Base-by-base conservation (phyloP, 768 basidiomycete species). In the Boletus pseudopeckii region DNA sequence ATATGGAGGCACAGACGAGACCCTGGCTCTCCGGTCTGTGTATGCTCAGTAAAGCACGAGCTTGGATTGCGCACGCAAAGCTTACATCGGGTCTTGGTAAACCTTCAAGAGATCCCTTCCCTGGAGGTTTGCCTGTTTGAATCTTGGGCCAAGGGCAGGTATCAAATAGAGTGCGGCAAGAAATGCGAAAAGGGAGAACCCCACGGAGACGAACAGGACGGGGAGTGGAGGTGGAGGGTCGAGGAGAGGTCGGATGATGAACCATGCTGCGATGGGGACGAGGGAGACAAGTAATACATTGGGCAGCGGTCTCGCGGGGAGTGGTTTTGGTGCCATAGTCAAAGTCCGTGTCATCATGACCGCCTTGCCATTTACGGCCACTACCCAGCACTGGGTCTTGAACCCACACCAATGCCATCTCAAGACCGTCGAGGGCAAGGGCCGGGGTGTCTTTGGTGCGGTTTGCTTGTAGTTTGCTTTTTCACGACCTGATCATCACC, bases 11-110 rank as follows among this genome's bases (percentile, higher is more conserved):
- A 64, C 88, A 91, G 45, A 97, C 86, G 54, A 98, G 84, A 13
- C 96, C 96, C 63, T 88, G 82, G 59, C 92, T 92, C 75, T 99
- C 97, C 40, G 97, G 95, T 68, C 95, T 98, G 42, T 33, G 36
- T n/a, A 43, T 7, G 45, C 33, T 48, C n/a, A 50, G 34, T 24
- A 24, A 36, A 26, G 48, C 37, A 22, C 18, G 22, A 30, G 14
- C 20, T 10, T n/a, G 38, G 17, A 24, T 11, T 24, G 14, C 1
- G n/a, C 14, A 4, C 2, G 17, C 1, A 11, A 34, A 30, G 72
- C 86, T 60, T 55, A 90, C 86, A 90, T 86, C 1, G 84, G 82
- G 45, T 81, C 82, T 36, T 77, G 74, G 63, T 90, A 88, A 11
- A 78, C 81, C 70, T 99, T 98, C 45, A 97, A 77, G 55, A 97